Evolutionary conservation across 2,329 filamentous ascomycete species (phyloP).

Genomic region (Trichoderma oligosporum): DNA sequence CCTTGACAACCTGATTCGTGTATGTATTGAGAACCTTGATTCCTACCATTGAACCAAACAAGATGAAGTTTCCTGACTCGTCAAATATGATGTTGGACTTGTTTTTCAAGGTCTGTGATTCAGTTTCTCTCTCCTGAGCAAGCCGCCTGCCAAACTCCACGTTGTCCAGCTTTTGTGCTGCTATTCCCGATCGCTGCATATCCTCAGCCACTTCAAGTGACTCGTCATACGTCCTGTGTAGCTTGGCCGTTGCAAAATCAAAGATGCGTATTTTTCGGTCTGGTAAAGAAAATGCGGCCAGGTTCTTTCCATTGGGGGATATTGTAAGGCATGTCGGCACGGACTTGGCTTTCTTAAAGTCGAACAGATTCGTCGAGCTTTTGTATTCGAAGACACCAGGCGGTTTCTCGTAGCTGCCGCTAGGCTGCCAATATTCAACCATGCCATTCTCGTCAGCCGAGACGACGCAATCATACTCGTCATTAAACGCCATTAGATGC

Average conservation of each 20-base stretch:
- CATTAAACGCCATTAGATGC: constrained; percentile 83
- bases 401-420: constrained; percentile 80
- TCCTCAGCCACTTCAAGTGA: constrained; percentile 83
- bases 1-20: constrained; percentile 85
- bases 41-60: constrained; percentile 89
- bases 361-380: constrained; percentile 88
- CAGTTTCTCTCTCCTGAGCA: constrained; percentile 81
- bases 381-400: constrained; percentile 90
- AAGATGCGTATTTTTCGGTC: constrained; percentile 92
- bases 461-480: constrained; percentile 81
- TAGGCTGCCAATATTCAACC: constrained; percentile 93
- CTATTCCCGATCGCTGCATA: constrained; percentile 93
- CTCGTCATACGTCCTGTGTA: constrained; percentile 92
- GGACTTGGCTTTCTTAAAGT: constrained; percentile 94
- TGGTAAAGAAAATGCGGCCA: constrained; percentile 85
- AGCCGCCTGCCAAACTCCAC: constrained; percentile 88
- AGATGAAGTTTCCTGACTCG: constrained; percentile 89
- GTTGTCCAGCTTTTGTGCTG: constrained; percentile 75
- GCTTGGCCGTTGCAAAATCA: constrained; percentile 83
- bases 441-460: constrained; percentile 88
- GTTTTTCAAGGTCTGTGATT: constrained; percentile 61
- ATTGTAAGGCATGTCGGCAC: constrained; percentile 77
- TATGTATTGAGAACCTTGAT: constrained; percentile 95
- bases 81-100: constrained; percentile 90
- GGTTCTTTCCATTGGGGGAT: constrained; percentile 80